Evolutionary conservation across 257 asterid genomes (phyloP), one percentile per base, ranked within the genome.

Genomic region (Solanum bulbocastanum): DNA sequence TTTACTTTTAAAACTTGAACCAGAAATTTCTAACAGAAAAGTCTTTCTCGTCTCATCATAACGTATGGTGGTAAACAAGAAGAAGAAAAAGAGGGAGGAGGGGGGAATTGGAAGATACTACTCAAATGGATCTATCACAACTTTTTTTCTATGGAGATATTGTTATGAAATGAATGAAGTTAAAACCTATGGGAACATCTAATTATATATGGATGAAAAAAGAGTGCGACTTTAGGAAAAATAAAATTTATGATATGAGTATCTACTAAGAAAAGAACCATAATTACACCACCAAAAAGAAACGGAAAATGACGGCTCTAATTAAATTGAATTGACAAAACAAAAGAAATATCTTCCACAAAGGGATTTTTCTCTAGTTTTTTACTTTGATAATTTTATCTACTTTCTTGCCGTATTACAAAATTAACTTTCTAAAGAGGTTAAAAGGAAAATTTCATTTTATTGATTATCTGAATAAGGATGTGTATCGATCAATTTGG

Each of bases 231-330:
- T 8, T 40, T n/a, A 40, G n/a, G 15, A 9, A 40, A 49, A 49
- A 49, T 5, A 15, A 49, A 76, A 25, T 76, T 40, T 32, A 5
- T 36, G 30, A 75, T 23, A 4, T 4, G 15, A 23, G 83, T 75
- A 33, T 5, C 33, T 7, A 25, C 33, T 75, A 75, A 6, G 56
- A 13, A 39, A 76, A 39, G 60, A 76, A 76, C 23, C 36, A 40
- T 39, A 44, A 13, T 40, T n/a, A 76, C 83, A 76, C 83, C 12
- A n/a, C 36, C 83, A 10, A 40, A 79, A 79, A 79, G 84, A 79
- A 79, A 79, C 25, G 84, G 84, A 79, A 79, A 79, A 79, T 25
- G 84, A 79, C 65, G 18, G 36, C 84, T 25, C 10, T 42, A 42
- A 44, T 6, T 18, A 56, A 79, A 23, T 60, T 30, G 62, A 52